Evolutionary conservation across 345 rosid genomes (phyloP).

Genomic region (Salix exigua): DNA sequence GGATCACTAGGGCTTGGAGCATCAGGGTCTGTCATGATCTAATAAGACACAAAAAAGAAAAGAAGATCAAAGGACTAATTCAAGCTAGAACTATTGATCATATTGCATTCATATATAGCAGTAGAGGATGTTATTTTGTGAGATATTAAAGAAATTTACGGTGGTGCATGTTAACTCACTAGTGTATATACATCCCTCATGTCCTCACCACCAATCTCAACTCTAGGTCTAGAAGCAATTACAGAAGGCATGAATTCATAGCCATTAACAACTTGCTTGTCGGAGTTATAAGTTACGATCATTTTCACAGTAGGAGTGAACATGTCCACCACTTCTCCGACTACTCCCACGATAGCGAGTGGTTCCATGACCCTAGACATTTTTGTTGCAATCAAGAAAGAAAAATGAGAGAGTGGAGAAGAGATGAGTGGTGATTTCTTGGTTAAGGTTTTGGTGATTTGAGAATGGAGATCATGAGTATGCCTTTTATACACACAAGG

Average conservation of each 20-base stretch:
- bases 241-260: conserved; percentile 62
- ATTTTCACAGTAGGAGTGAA: conserved; percentile 61
- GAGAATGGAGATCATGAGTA: background rate
- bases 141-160: background rate
- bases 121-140: no score
- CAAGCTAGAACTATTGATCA: background rate
- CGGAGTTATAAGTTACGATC: conserved; percentile 53
- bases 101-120: background rate
- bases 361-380: conserved; percentile 54
- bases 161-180: conserved; percentile 25
- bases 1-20: conserved; percentile 96
- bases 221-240: conserved; percentile 52
- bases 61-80: background rate
- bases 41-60: background rate
- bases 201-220: conserved; percentile 72
- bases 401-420: background rate
- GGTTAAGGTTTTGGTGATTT: background rate
- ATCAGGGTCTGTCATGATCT: conserved; percentile 94
- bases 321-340: conserved; percentile 75
- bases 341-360: conserved; percentile 53
- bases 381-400: background rate
- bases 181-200: conserved; percentile 71
- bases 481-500: conserved; percentile 14
- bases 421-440: background rate
- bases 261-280: conserved; percentile 68